Evolutionary conservation across 345 rosid genomes (phyloP), one percentile per base, ranked within the genome.

Genomic region (Carallia pectinifolia): DNA sequence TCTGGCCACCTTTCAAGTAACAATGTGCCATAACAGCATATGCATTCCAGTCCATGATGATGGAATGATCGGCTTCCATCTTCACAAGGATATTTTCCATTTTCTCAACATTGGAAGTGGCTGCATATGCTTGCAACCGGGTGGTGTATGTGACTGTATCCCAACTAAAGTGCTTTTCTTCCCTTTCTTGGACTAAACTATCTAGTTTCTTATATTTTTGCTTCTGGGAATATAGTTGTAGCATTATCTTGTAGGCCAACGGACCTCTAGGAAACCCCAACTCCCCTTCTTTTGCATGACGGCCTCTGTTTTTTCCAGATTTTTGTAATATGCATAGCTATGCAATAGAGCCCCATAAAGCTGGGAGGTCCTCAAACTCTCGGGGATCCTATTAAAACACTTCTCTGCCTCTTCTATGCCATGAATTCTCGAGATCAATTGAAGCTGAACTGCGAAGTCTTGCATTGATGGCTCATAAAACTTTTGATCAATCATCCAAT

Each of bases 171-270:
- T 85, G 81, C 7, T 50, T 75, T 23, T 80, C 82, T 55, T 82
- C 76, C 95, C 89, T 91, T 71, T 87, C 93, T 4, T 72, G 73
- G 70, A 85, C 64, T 36, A 89, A 34, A 19, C 27, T 30, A 47
- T 86, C 90, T 2, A 87, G 56, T 75, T 81, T 77, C 60, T 83
- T 80, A 59, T 72, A 19, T 52, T 81, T 68, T 34, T 79, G 76
- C 18, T 56, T 59, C 61, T 59, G 77, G 61, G 62, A 55, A 67
- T 87, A 89, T 10, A 89, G 90, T 17, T 69, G 82, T 13, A 89
- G 61, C 91, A 87, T 84, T 6, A 79, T 82, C 66, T 89, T 86
- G 71, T 86, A 91, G 0, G 83, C 30, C 6, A 88, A 68, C 4
- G 80, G 36, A 1, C 62, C 50, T 30, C 59, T 74, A 23, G 23